These are phyloP conservation scores for Sugiyamaella lignohabitans DNA, from an alignment of 805 yeast species.

Conservation along the genomic window DNA sequence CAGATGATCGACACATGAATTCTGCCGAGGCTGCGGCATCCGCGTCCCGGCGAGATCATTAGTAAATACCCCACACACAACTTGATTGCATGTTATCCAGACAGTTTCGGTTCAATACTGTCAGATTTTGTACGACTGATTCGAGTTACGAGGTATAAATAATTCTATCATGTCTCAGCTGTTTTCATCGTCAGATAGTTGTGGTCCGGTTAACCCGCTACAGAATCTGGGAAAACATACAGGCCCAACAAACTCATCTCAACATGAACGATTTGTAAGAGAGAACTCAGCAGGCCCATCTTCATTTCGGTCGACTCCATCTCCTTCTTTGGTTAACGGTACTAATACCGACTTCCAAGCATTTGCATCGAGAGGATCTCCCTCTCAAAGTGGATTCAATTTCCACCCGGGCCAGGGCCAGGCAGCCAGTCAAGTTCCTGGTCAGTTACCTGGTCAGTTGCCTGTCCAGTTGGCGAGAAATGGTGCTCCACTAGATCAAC, in stretches of 20 bases:
- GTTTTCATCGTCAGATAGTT: conserved; percentile 14
- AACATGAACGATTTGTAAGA: conserved; percentile 17
- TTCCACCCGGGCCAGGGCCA: not conserved
- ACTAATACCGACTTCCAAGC: conserved; percentile 1
- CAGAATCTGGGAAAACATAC: conserved; percentile 26
- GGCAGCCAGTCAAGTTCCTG: not conserved
- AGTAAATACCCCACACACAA: too few relatives aligned
- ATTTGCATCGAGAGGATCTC: conserved; percentile 4
- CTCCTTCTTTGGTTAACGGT: not conserved
- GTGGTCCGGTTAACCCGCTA: conserved; percentile 28
- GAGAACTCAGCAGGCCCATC: not conserved
- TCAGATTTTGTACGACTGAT: too few relatives aligned
- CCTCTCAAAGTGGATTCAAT: conserved; percentile 1
- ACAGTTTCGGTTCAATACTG: too few relatives aligned
- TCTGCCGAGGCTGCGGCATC: too few relatives aligned
- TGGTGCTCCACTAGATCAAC: not conserved
- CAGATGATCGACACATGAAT: too few relatives aligned
- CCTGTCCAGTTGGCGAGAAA: too few relatives aligned
- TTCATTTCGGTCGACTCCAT: not conserved
- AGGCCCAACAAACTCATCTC: conserved; percentile 15
- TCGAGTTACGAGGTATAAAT: too few relatives aligned
- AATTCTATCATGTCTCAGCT: conserved; percentile 13
- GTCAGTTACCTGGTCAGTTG: not conserved
- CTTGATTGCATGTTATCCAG: too few relatives aligned
- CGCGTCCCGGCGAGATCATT: too few relatives aligned